Conservation (phyloP, 2,329 filamentous ascomycete genomes). For the Epichloe sylvatica region DNA sequence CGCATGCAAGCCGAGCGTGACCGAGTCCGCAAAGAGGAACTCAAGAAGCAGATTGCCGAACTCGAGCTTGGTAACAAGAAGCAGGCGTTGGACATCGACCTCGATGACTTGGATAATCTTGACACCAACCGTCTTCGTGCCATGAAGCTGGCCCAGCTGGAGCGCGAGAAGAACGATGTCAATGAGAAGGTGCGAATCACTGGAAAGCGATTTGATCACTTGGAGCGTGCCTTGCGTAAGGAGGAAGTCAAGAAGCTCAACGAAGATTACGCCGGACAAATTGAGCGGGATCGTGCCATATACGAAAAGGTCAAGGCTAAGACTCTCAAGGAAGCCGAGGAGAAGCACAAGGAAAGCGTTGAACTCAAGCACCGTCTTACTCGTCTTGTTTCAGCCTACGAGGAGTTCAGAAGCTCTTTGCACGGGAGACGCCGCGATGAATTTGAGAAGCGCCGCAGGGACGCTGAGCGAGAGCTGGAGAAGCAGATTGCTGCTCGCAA, state of each 20-base stretch:
- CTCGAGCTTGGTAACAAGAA: conserved; percentile 72
- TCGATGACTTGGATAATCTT: conserved; percentile 70
- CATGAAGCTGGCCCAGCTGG: conserved; percentile 88
- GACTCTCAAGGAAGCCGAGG: conserved; percentile 65
- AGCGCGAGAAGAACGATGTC: conserved; percentile 95
- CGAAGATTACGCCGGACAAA: conserved; percentile 73
- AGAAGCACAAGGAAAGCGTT: conserved; percentile 83
- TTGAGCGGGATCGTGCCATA: conserved; percentile 59
- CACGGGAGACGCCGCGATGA: conserved; percentile 82
- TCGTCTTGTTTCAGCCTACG: conserved; percentile 72
- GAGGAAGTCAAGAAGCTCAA: conserved; percentile 88
- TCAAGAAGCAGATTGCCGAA: conserved; percentile 84
- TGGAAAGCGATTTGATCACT: conserved; percentile 88
- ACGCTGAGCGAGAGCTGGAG: conserved; percentile 85
- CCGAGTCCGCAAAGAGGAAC: conserved; percentile 79
- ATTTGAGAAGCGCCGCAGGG: conserved; percentile 85
- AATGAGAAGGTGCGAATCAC: conserved; percentile 83
- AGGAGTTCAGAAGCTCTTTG: conserved; percentile 67
- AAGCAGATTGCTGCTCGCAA: conserved; percentile 77
- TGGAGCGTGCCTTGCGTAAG: conserved; percentile 91
- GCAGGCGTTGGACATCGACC: conserved; percentile 52
- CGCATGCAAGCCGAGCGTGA: conserved; percentile 77
- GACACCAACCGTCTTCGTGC: conserved; percentile 83
- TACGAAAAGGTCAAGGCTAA: conserved; percentile 70
- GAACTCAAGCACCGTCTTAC: conserved; percentile 86